Evolutionary conservation across 495 filamentous ascomycete genomes (phyloP).

Genomic region (Pseudotulostoma volvatum): DNA sequence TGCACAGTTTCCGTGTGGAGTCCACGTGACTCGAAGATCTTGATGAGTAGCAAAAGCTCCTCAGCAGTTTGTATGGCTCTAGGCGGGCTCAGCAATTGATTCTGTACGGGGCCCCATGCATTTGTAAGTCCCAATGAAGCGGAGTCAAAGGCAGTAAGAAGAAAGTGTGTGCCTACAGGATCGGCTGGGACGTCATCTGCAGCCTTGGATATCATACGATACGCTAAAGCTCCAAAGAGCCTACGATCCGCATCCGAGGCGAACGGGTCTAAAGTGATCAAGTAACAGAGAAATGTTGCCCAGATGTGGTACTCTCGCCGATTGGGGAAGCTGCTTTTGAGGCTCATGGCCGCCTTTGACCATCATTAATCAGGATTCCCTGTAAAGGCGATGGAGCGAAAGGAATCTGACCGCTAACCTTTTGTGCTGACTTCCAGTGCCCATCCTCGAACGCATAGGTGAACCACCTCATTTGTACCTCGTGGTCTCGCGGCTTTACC

Average conservation of each 20-base stretch:
- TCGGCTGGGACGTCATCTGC: slow-evolving; percentile 33
- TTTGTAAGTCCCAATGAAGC: background rate
- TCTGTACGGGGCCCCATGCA: slow-evolving; percentile 10
- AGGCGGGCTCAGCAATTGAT: slow-evolving; percentile 26
- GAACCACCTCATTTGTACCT: slow-evolving; percentile 40
- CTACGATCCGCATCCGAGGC: slow-evolving; percentile 34
- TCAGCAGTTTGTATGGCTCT: slow-evolving; percentile 38
- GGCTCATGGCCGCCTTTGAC: slow-evolving; percentile 37
- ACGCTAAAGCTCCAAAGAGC: slow-evolving; percentile 40
- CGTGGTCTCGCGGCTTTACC: slow-evolving; percentile 30
- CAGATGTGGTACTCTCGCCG: slow-evolving; percentile 41
- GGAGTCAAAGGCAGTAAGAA: slow-evolving; percentile 1
- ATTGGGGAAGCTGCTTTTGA: slow-evolving; percentile 41
- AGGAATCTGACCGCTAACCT: slow-evolving; percentile 17
- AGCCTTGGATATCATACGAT: slow-evolving; percentile 42
- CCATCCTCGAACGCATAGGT: slow-evolving; percentile 26
- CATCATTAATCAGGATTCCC: background rate
- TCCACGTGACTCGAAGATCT: slow-evolving; percentile 32
- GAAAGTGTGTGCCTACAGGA: slow-evolving; percentile 17
- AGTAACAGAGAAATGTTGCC: slow-evolving; percentile 36
- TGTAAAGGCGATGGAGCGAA: background rate
- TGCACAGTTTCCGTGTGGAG: slow-evolving; percentile 31
- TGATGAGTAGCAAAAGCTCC: slow-evolving; percentile 38
- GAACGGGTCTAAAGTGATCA: slow-evolving; percentile 19
- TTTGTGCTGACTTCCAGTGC: slow-evolving; percentile 43